Conservation (phyloP, 352 stramenopile species). For the Pythium rhizo-oryzae region DNA sequence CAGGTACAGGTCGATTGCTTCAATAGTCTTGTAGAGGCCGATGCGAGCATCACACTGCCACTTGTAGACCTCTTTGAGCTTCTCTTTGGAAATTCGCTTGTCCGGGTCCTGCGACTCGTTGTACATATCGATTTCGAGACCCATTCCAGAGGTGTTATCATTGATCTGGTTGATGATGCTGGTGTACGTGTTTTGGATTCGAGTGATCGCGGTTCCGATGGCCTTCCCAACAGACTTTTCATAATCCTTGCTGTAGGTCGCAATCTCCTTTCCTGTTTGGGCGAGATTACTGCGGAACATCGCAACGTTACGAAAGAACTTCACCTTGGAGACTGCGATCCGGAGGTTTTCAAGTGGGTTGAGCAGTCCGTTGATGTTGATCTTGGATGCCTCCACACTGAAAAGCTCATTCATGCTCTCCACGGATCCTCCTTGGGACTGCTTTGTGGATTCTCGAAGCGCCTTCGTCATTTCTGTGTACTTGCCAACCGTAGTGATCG, state of each 20-base stretch:
- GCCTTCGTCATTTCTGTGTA: neutral
- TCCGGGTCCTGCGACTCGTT: neutral
- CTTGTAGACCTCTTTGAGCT: constrained; percentile 1
- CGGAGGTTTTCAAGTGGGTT: constrained; percentile 1
- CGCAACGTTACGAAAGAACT: neutral
- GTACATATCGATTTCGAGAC: constrained; percentile 4
- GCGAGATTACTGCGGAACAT: neutral
- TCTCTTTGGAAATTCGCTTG: neutral
- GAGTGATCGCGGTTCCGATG: neutral
- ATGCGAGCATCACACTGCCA: constrained; percentile 4
- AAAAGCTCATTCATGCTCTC: neutral
- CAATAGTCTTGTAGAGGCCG: constrained; percentile 1
- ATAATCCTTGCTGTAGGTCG: neutral
- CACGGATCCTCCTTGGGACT: neutral
- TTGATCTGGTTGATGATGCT: neutral
- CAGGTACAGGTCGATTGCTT: constrained; percentile 2
- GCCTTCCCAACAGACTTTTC: neutral
- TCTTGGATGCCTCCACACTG: neutral
- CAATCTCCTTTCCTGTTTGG: neutral
- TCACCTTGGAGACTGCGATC: neutral
- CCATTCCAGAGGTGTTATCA: neutral
- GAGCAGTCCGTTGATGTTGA: constrained; percentile 1
- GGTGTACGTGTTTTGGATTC: neutral
- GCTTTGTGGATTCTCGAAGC: neutral
- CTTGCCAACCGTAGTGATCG: neutral